phyloP scores from a whole-genome alignment of 495 filamentous ascomycete species.

The Collariella sp. region DNA sequence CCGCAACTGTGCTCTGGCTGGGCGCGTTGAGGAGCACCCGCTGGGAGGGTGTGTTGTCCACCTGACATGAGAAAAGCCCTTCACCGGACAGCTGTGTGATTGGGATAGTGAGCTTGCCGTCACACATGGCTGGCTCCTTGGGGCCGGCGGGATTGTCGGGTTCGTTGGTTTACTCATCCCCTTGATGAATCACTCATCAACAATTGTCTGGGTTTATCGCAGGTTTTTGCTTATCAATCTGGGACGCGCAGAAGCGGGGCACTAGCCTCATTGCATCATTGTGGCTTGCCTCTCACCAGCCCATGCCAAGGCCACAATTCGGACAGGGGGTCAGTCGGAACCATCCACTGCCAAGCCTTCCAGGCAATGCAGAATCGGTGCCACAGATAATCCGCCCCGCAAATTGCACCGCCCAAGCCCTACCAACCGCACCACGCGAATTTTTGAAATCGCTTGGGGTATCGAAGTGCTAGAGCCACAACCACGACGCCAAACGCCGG shows the following conservation, averaged over 20 bases:
- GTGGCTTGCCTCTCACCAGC: background rate
- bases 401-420: slow-evolving; percentile 19
- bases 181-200: too few relatives aligned
- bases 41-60: too few relatives aligned
- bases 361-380: slow-evolving; percentile 2
- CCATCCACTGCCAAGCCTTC: background rate
- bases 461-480: slow-evolving; percentile 30
- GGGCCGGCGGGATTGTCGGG: too few relatives aligned
- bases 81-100: too few relatives aligned
- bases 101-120: too few relatives aligned
- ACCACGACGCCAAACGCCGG: slow-evolving; percentile 32
- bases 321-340: background rate
- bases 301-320: background rate
- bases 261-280: background rate
- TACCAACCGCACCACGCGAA: slow-evolving; percentile 28
- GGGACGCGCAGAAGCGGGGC: background rate
- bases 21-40: too few relatives aligned
- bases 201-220: too few relatives aligned
- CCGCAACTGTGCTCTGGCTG: too few relatives aligned
- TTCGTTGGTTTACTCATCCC: too few relatives aligned
- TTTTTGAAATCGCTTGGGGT: slow-evolving; percentile 29
- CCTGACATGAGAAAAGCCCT: too few relatives aligned
- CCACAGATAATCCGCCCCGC: slow-evolving; percentile 25
- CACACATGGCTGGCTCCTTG: too few relatives aligned
- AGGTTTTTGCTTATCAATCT: too few relatives aligned